Evolutionary conservation across 1,284 basidiomycete species (phyloP).

Genomic region (Polyporus tsugae): DNA sequence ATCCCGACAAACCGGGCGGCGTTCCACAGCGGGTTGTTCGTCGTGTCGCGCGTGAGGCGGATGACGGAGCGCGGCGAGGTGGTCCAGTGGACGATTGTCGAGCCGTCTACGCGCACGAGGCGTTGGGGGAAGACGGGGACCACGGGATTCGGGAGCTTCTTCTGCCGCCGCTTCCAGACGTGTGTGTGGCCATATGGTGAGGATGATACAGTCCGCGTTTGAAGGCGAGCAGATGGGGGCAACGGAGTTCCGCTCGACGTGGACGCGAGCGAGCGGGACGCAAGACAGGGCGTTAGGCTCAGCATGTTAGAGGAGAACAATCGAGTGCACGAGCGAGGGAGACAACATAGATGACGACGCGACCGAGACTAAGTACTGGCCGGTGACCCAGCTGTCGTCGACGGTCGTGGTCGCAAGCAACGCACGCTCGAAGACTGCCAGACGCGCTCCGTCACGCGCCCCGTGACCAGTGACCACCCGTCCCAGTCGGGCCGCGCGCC

Average conservation of each 20-base stretch:
- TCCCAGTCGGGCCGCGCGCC: too few species aligned
- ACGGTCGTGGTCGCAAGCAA: background rate
- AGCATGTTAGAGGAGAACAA: background rate
- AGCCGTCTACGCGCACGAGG: constrained; percentile 87
- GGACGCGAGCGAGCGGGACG: background rate
- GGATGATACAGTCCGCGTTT: constrained; percentile 57
- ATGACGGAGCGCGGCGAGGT: constrained; percentile 83
- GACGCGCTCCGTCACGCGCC: too few species aligned
- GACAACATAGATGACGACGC: too few species aligned
- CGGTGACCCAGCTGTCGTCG: background rate
- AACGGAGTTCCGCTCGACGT: background rate
- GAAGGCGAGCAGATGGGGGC: too few species aligned
- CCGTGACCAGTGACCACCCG: too few species aligned
- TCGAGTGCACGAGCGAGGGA: too few species aligned
- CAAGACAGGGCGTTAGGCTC: background rate
- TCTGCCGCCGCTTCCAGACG: constrained; percentile 73
- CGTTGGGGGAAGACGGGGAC: constrained; percentile 86
- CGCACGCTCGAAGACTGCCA: too few species aligned
- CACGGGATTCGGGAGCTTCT: constrained; percentile 78
- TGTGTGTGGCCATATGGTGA: constrained; percentile 82
- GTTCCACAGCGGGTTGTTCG: constrained; percentile 87
- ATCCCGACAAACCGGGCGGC: constrained; percentile 51
- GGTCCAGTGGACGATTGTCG: constrained; percentile 85
- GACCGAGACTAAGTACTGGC: too few species aligned
- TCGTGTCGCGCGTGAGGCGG: constrained; percentile 83